Base-by-base conservation (phyloP, 139 green algal species). In the Closterium sp. region DNA sequence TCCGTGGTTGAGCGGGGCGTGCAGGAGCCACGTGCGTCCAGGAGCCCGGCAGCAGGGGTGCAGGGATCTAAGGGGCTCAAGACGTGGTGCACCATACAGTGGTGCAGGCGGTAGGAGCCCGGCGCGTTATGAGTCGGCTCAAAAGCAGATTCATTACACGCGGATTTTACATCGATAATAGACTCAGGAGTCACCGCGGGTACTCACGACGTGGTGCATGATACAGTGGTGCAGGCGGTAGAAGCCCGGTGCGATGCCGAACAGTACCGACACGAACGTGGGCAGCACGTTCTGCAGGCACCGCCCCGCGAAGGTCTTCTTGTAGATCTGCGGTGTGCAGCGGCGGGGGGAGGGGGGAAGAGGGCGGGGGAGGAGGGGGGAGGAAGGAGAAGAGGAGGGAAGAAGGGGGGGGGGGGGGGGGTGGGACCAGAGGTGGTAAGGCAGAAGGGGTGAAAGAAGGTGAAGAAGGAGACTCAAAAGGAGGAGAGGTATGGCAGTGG, bases 171-270 rank as follows among this genome's bases (percentile, higher is more conserved):
- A n/a, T n/a, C n/a, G n/a, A n/a, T n/a, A n/a, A n/a, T n/a, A n/a
- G n/a, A n/a, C n/a, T 8, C 23, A 38, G 31, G 64, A 34, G n/a
- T n/a, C n/a, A 83, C 10, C 19, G 88, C 30, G 86, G 28, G 8
- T 19, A 92, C 91, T 93, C 81, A 96, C 96, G 33, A 95, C 91
- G 94, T 98, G 97, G 86, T 98, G 97, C 97, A 98, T 98, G 35
- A 98, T 38, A 69, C 95, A 93, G 89, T 98, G 97, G 88, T 98
- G 97, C 4, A 97, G 90, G 16, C 90, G 89, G 91, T 98, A 98
- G 55, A 97, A 91, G 28, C 97, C 97, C 34, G 87, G 91, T 30
- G 97, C 96, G 23, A 98, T 88, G 2, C 96, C 96, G 32, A 84
- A 90, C 23, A 90, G 9, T 28, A 76, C 25, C 55, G 55, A 64